These are phyloP conservation scores for Yarrowia sp. DNA, from an alignment of 805 yeast species.

Conservation along the genomic window DNA sequence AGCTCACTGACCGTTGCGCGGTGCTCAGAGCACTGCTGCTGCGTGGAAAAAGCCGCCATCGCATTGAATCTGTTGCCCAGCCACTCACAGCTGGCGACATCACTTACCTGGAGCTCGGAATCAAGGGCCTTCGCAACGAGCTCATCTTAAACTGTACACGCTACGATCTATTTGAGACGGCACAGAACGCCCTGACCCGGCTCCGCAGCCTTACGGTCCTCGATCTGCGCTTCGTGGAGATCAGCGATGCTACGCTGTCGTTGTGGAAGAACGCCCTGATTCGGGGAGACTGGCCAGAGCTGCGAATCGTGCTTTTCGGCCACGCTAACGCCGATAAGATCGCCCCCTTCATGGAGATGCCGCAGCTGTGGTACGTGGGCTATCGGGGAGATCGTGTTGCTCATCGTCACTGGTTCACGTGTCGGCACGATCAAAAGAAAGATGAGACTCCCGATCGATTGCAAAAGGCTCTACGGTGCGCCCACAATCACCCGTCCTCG, in stretches of 20 bases:
- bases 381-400: neutral
- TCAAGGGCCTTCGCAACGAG: neutral
- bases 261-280: constrained; percentile 5
- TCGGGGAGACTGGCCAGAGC: constrained; percentile 8
- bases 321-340: neutral
- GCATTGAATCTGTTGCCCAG: constrained; percentile 10
- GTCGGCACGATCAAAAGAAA: neutral
- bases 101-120: neutral
- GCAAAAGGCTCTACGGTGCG: neutral
- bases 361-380: constrained; percentile 11
- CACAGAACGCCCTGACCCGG: neutral
- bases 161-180: neutral
- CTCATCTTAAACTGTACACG: constrained; percentile 5
- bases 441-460: neutral
- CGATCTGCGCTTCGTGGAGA: neutral
- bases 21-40: neutral
- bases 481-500: constrained; percentile 3
- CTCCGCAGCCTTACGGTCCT: neutral
- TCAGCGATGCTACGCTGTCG: neutral
- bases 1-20: neutral
- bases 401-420: constrained; percentile 9
- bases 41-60: constrained; percentile 9
- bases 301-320: neutral
- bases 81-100: neutral
- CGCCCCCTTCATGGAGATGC: neutral